These are phyloP conservation scores for Volvox reticuliferus DNA, from an alignment of 139 green algal genomes.

Conservation along the genomic window DNA sequence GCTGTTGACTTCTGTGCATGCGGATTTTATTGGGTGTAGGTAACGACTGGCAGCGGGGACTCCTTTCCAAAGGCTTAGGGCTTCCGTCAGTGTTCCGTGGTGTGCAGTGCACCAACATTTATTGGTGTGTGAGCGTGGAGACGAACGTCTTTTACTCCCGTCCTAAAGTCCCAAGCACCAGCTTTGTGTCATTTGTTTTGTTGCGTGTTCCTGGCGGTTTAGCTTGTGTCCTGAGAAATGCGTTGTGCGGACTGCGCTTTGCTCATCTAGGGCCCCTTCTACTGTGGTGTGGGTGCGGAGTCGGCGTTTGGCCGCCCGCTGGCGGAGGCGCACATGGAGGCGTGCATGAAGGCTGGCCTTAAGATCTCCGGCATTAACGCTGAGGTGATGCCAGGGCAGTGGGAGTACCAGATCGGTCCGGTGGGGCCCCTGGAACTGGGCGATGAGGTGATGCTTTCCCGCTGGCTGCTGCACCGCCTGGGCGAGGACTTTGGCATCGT, in stretches of 20 bases:
- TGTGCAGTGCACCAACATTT: no score
- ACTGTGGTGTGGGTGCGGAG: conserved; percentile 89
- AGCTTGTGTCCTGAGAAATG: background rate
- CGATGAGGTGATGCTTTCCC: conserved; percentile 85
- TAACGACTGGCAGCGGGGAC: no score
- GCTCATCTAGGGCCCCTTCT: conserved; percentile 85
- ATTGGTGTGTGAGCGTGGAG: no score
- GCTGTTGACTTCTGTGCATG: no score
- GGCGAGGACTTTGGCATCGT: conserved; percentile 83
- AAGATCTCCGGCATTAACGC: conserved; percentile 91
- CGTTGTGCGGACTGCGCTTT: background rate
- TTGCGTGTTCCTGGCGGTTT: no score
- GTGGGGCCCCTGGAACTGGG: conserved; percentile 84
- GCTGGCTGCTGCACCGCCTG: conserved; percentile 88
- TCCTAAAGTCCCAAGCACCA: no score
- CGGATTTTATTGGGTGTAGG: no score
- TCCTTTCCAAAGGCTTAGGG: no score
- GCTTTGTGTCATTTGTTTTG: no score
- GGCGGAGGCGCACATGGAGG: conserved; percentile 88
- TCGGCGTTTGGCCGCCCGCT: conserved; percentile 87
- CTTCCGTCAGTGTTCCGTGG: no score
- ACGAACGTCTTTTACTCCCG: no score
- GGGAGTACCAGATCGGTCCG: conserved; percentile 95
- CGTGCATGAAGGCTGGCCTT: conserved; percentile 89
- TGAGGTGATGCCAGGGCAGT: conserved; percentile 94